These are phyloP conservation scores for Elaeagnus macrophylla DNA, from an alignment of 306 rosid species.

Conservation along the genomic window DNA sequence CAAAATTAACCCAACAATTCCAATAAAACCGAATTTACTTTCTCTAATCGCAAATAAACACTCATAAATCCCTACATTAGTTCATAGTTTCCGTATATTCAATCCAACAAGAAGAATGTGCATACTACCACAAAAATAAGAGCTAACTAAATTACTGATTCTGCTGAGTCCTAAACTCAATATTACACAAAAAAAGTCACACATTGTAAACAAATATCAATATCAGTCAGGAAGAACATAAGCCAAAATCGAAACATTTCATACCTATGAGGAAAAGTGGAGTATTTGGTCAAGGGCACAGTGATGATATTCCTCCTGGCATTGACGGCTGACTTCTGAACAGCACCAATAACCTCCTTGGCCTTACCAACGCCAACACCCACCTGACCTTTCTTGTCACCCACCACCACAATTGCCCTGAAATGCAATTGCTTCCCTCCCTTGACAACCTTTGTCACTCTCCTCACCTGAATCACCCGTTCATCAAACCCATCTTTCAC, in stretches of 20 bases:
- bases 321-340: constrained; percentile 66
- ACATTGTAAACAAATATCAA: neutral
- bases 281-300: constrained; percentile 68
- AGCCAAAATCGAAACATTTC: constrained; percentile 3
- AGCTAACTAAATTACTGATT: neutral
- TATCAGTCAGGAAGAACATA: neutral
- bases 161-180: neutral
- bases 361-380: constrained; percentile 86
- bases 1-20: too few species aligned
- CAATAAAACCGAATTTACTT: too few species aligned
- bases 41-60: too few species aligned
- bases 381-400: constrained; percentile 81
- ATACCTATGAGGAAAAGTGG: constrained; percentile 70
- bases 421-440: constrained; percentile 88
- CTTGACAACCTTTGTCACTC: constrained; percentile 93
- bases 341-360: constrained; percentile 59
- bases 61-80: too few species aligned
- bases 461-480: constrained; percentile 79
- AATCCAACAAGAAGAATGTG: too few species aligned
- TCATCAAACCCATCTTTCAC: constrained; percentile 78
- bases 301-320: constrained; percentile 61
- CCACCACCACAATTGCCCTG: constrained; percentile 76
- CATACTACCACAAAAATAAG: too few species aligned
- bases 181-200: neutral
- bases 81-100: too few species aligned